Evolutionary conservation across 2,329 filamentous ascomycete species (phyloP).

Genomic region (Diaporthe ampelina): DNA sequence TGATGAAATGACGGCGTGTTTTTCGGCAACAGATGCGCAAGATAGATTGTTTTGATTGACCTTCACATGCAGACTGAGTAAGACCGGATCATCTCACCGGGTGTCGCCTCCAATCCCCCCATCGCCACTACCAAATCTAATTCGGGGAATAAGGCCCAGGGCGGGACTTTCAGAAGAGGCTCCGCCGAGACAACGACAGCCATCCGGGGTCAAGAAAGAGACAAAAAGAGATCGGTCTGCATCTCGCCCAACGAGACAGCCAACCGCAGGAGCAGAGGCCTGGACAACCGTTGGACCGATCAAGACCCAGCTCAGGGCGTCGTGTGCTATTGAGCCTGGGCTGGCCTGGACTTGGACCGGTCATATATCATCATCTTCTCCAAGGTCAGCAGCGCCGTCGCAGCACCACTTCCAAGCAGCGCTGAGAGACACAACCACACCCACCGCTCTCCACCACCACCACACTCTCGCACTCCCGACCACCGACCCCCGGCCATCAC

Average conservation of each 20-base stretch:
- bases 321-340: slow-evolving; percentile 28
- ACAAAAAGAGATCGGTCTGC: background rate
- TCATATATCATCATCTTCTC: slow-evolving; percentile 36
- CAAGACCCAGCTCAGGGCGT: background rate
- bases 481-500: too few species aligned
- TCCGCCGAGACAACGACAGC: background rate
- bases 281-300: slow-evolving; percentile 11
- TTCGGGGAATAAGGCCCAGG: background rate
- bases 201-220: background rate
- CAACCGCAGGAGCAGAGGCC: background rate
- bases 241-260: background rate
- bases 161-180: slow-evolving; percentile 3
- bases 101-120: background rate
- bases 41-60: slow-evolving; percentile 23
- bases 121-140: background rate
- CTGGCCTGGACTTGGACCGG: slow-evolving; percentile 28
- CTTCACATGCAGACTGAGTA: slow-evolving; percentile 24
- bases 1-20: background rate
- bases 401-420: slow-evolving; percentile 31
- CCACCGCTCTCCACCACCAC: slow-evolving; percentile 16
- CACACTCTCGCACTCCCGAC: background rate
- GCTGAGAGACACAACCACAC: slow-evolving; percentile 33
- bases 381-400: slow-evolving; percentile 35
- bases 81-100: slow-evolving; percentile 33
- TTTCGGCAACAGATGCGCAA: background rate